phyloP scores from a whole-genome alignment of 1,139 yeast species.

The Saccharomyces hybrid region DNA sequence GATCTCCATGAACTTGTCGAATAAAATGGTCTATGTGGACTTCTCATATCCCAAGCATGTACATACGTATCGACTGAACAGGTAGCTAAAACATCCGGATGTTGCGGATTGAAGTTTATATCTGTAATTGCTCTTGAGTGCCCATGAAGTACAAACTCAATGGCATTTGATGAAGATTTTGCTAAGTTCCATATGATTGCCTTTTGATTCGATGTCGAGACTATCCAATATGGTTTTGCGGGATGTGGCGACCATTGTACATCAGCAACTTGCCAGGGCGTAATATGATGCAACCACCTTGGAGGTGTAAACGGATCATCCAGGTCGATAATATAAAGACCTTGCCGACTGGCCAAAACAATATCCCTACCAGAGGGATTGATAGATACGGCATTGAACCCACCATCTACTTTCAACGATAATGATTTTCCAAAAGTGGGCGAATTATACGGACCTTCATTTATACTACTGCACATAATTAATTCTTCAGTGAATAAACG shows the following conservation, averaged over 20 bases:
- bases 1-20: slow-evolving; percentile 92
- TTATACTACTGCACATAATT: not conserved
- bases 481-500: slow-evolving; percentile 1
- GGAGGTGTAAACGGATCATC: slow-evolving; percentile 96
- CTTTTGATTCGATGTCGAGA: slow-evolving; percentile 90
- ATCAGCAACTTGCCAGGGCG: slow-evolving; percentile 98
- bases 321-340: slow-evolving; percentile 80
- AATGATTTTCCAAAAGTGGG: slow-evolving; percentile 71
- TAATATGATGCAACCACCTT: slow-evolving; percentile 81
- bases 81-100: slow-evolving; percentile 87
- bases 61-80: slow-evolving; percentile 88
- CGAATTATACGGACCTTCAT: slow-evolving; percentile 33
- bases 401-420: slow-evolving; percentile 83
- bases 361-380: slow-evolving; percentile 93
- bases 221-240: slow-evolving; percentile 81
- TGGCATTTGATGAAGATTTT: slow-evolving; percentile 67
- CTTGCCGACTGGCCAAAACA: slow-evolving; percentile 77
- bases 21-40: slow-evolving; percentile 62
- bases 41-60: slow-evolving; percentile 84
- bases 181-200: slow-evolving; percentile 91
- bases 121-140: slow-evolving; percentile 94
- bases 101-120: slow-evolving; percentile 80
- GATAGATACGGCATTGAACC: slow-evolving; percentile 87
- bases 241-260: slow-evolving; percentile 96
- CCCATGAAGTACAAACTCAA: slow-evolving; percentile 78